Base-by-base conservation (phyloP, 179 eudicot species). In the Sideroxylon spinosum region DNA sequence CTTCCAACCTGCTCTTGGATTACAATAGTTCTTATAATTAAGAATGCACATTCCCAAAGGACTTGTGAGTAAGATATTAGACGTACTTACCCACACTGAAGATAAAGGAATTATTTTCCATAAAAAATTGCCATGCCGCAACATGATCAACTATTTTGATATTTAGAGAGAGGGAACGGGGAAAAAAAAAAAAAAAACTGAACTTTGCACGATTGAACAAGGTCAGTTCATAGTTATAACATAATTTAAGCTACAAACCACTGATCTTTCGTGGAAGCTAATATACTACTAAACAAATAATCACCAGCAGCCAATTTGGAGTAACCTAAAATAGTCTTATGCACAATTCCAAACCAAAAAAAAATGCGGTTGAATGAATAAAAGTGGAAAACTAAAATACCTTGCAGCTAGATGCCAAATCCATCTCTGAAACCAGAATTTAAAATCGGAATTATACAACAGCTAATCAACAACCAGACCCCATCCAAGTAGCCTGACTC, bases 351-450 rank as follows among this genome's bases (percentile, higher is more conserved):
- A 19, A 72, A 68, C 61, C 29, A 8, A 29, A 60, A 8, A 29
- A 60, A 61, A 32, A 53, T 48, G 22, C 32, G 9, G 28, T 17
- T 37, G 44, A 37, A 37, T 37, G 44, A 1, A 56, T 11, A 17
- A 50, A 78, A 62, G 23, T 9, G 3, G 19, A 75, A 49, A 69
- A 37, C 44, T 26, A 67, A 80, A 87, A 62, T 87, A 91, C 97
- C 97, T 90, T 92, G 86, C 91, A 90, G 80, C 85, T 86, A 52
- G 94, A 79, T 71, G 85, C 90, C 86, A 92, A 82, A 87, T 92
- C 94, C 97, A 90, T 92, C 46, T 78, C 76, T 48, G 69, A 70
- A 44, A 60, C 53, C 57, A 46, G 71, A 80, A 84, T 66, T 61
- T 68, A 8, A 14, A 61, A 60, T 22, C 66, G 56, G 64, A 82